phyloP scores from a whole-genome alignment of 2,329 filamentous ascomycete species.

The Fusarium nanum region DNA sequence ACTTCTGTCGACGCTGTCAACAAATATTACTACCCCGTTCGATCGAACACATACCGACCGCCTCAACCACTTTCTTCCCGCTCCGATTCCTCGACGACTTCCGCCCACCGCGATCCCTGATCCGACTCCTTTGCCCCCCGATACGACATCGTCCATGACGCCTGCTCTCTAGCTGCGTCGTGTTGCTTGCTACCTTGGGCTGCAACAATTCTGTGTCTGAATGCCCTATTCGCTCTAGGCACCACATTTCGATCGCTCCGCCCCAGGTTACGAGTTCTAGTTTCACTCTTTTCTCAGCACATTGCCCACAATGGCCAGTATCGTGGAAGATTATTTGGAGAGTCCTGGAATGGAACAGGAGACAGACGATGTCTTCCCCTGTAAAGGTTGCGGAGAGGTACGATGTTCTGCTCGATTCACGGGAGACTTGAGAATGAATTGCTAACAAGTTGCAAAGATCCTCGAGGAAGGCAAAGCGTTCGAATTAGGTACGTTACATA shows the following conservation, averaged over 20 bases:
- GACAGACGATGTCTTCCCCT: conserved; percentile 85
- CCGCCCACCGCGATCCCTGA: conserved; percentile 21
- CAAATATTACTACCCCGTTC: conserved; percentile 30
- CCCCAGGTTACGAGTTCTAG: conserved; percentile 19
- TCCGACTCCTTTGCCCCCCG: conserved; percentile 20
- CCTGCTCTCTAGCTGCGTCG: conserved; percentile 40
- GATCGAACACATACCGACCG: conserved; percentile 26
- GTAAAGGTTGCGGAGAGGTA: conserved; percentile 94
- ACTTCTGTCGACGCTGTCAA: conserved; percentile 35
- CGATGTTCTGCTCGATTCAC: conserved; percentile 40
- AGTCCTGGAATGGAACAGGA: conserved; percentile 76
- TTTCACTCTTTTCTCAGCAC: conserved; percentile 15
- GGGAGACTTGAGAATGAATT: conserved; percentile 6
- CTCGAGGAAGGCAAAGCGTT: conserved; percentile 99
- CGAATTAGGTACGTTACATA: conserved; percentile 80
- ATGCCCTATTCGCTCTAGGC: conserved; percentile 23
- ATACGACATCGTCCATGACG: conserved; percentile 42
- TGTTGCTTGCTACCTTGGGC: conserved; percentile 38
- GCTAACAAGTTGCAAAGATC: conserved; percentile 68
- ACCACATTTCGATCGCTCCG: conserved; percentile 25
- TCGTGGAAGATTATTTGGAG: conserved; percentile 72
- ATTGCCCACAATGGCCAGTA: conserved; percentile 56
- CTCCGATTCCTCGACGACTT: conserved; percentile 22
- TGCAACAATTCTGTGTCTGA: conserved; percentile 39
- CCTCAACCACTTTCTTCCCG: conserved; percentile 25